Conservation (phyloP, 768 basidiomycete genomes). For the Lentinula aciculospora region DNA sequence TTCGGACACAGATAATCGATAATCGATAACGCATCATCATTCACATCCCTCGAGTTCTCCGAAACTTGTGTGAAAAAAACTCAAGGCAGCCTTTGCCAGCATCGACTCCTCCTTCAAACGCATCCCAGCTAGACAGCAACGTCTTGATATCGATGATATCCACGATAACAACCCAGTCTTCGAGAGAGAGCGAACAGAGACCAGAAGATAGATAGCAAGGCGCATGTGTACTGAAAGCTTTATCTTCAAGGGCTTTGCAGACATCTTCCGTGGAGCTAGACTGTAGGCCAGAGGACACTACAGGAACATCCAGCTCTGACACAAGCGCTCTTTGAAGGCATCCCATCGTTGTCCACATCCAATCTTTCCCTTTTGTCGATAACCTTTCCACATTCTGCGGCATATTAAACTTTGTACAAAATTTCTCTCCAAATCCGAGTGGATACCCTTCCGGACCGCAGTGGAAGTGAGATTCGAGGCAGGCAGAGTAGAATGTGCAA, state of each 20-base stretch:
- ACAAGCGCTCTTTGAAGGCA: slow-evolving; percentile 39
- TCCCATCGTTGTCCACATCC: slow-evolving; percentile 41
- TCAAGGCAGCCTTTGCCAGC: slow-evolving; percentile 26
- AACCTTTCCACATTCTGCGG: slow-evolving; percentile 20
- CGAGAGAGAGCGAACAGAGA: slow-evolving; percentile 29
- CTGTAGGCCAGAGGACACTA: background rate
- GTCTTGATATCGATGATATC: slow-evolving; percentile 28
- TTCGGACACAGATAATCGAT: too few species aligned
- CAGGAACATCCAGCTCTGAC: slow-evolving; percentile 15
- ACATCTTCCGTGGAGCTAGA: slow-evolving; percentile 12
- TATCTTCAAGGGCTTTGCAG: slow-evolving; percentile 28
- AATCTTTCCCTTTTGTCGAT: slow-evolving; percentile 27
- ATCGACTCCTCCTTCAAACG: slow-evolving; percentile 21
- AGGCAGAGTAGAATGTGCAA: slow-evolving; percentile 39
- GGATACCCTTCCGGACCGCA: slow-evolving; percentile 40
- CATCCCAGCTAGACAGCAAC: slow-evolving; percentile 23
- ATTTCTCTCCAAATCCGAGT: slow-evolving; percentile 32
- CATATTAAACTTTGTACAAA: slow-evolving; percentile 31
- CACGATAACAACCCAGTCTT: slow-evolving; percentile 31
- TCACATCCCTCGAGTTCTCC: background rate
- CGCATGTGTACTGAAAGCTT: slow-evolving; percentile 37
- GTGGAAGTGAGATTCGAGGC: slow-evolving; percentile 38
- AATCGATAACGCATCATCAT: too few species aligned
- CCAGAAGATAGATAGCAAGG: slow-evolving; percentile 35
- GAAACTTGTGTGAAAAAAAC: slow-evolving; percentile 14